Base-by-base conservation (phyloP, 2,329 filamentous ascomycete genomes). In the Bipolaris oryzae region DNA sequence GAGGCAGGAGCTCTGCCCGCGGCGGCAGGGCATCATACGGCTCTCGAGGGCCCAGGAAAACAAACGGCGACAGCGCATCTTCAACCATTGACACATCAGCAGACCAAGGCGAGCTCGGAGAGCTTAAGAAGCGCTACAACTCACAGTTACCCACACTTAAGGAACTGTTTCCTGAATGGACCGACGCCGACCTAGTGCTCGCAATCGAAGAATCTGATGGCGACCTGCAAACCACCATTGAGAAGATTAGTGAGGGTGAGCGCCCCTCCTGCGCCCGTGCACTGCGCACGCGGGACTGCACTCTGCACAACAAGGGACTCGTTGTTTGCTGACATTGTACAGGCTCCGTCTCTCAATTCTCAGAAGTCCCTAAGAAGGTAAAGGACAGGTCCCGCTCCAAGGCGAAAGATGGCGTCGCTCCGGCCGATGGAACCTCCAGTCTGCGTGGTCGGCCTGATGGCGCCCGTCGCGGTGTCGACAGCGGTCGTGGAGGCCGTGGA, bases 131-230 rank as follows among this genome's bases (percentile, higher is more conserved):
- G 83, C 88, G 91, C 77, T 95, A 96, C 76, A 85, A 89, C 72
- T 81, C 82, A 72, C 91, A 94, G 80, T 85, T 96, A 69, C 83
- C 83, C 61, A 87, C 89, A 71, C 87, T 99, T 76, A 92, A 91
- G 81, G 93, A 96, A 77, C 88, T 98, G 81, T 97, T 96, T 81
- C 87, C 91, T 58, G 89, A 92, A 78, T 98, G 94, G 95, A 94
- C 92, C 69, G 91, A 96, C 73, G 91, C 93, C 77, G 94, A 98
- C 77, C 87, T 98, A 63, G 87, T 98, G 63, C 95, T 95, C 76
- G 93, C 93, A 61, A 84, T 99, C 58, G 87, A 96, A 78, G 95
- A 99, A 82, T 89, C 89, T 54, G 85, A 91, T 70, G 91, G 90
- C 70, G 90, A 83, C 78, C 82, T 92, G 71, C 85, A 89, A 68